Evolutionary conservation across 805 yeast genomes (phyloP).

Genomic region (Candida oleophila): DNA sequence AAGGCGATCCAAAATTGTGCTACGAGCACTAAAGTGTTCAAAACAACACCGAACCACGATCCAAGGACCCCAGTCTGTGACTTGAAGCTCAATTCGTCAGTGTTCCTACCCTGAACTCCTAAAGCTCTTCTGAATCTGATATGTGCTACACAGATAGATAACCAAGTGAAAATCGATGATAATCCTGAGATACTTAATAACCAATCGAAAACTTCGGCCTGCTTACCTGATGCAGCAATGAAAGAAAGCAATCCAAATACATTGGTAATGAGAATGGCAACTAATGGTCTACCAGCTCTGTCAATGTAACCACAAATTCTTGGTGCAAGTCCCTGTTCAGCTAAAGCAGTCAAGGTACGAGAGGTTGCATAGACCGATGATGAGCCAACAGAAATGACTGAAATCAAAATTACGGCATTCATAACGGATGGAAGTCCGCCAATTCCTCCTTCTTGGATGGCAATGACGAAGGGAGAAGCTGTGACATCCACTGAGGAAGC

Average conservation of each 20-base stretch:
- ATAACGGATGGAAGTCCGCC: constrained; percentile 42
- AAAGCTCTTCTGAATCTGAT: constrained; percentile 60
- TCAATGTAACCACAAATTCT: constrained; percentile 44
- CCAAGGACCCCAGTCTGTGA: constrained; percentile 72
- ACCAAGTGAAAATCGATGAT: constrained; percentile 50
- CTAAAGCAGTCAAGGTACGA: constrained; percentile 45
- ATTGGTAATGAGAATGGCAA: constrained; percentile 41
- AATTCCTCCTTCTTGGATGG: constrained; percentile 41
- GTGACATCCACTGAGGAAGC: constrained; percentile 31
- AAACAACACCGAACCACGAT: constrained; percentile 56
- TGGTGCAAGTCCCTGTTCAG: constrained; percentile 48
- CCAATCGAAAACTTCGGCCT: constrained; percentile 46
- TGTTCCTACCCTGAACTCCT: constrained; percentile 61
- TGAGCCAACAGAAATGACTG: constrained; percentile 42
- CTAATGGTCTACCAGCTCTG: constrained; percentile 49
- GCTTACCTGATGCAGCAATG: constrained; percentile 41
- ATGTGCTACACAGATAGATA: constrained; percentile 43
- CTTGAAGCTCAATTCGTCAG: constrained; percentile 64
- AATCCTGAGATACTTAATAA: constrained; percentile 49
- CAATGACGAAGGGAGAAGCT: constrained; percentile 44
- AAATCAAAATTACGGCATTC: constrained; percentile 41
- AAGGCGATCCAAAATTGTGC: constrained; percentile 85
- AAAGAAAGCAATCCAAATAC: constrained; percentile 44
- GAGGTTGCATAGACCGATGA: constrained; percentile 42
- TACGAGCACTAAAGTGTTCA: constrained; percentile 60